A percentile compares a stretch with the other conserved stretches of the same genome.
Evolutionary conservation across 2,329 filamentous ascomycete species (phyloP).

Genomic region (Ophiocordyceps sinensis): DNA sequence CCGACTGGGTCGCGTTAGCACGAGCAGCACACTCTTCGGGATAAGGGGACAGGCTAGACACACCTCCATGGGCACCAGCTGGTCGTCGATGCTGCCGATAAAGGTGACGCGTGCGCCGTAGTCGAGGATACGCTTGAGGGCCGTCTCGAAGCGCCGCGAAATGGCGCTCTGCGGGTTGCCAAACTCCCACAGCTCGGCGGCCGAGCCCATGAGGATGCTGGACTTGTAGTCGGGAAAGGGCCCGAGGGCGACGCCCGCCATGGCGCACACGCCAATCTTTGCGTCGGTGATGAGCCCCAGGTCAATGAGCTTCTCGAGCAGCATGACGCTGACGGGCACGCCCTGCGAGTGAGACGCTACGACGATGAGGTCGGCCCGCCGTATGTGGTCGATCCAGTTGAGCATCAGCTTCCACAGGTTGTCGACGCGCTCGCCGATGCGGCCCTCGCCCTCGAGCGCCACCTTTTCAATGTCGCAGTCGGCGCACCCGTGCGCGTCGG

Average conservation of each 20-base stretch:
- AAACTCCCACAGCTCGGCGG: constrained; percentile 93
- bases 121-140: constrained; percentile 58
- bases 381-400: constrained; percentile 88
- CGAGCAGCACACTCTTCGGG: constrained; percentile 7
- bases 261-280: constrained; percentile 73
- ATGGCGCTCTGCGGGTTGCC: constrained; percentile 67
- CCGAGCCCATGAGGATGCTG: constrained; percentile 74
- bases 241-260: constrained; percentile 84
- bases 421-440: constrained; percentile 77
- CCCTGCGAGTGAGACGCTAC: constrained; percentile 94
- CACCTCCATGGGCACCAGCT: constrained; percentile 84
- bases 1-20: constrained; percentile 38
- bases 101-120: constrained; percentile 77
- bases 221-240: constrained; percentile 89
- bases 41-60: not conserved
- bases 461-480: constrained; percentile 85
- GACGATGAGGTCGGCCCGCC: constrained; percentile 75
- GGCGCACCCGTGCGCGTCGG: constrained; percentile 54
- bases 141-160: constrained; percentile 64
- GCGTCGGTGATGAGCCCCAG: constrained; percentile 68
- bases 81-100: constrained; percentile 90
- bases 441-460: constrained; percentile 86
- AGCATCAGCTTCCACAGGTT: constrained; percentile 88
- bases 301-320: constrained; percentile 83
- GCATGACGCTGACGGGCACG: constrained; percentile 83